Conservation (phyloP, 148 eudicot species). For the Rhododendron henanense region DNA sequence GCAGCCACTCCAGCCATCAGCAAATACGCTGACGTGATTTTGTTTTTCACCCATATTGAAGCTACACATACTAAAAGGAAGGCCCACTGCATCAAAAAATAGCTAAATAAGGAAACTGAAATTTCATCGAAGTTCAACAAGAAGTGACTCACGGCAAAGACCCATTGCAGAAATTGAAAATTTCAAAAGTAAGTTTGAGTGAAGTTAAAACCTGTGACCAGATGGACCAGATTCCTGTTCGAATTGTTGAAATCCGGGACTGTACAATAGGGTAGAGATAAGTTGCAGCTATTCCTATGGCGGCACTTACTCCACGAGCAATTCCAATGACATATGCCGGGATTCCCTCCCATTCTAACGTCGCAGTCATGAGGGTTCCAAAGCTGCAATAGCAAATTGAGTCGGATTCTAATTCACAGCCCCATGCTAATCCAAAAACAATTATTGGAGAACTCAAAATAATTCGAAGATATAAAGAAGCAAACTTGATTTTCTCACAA, state of each 20-base stretch:
- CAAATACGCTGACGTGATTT: conserved; percentile 48
- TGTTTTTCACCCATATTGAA: conserved; percentile 57
- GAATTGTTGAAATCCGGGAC: conserved; percentile 59
- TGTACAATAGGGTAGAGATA: conserved; percentile 69
- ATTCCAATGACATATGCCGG: conserved; percentile 77
- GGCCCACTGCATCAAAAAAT: conserved; percentile 54
- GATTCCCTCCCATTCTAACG: conserved; percentile 82
- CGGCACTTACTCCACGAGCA: conserved; percentile 82
- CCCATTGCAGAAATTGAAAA: neutral
- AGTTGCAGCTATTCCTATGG: conserved; percentile 77
- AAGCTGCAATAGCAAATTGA: conserved; percentile 42
- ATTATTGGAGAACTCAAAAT: neutral
- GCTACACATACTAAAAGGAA: conserved; percentile 70
- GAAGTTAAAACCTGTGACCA: conserved; percentile 77
- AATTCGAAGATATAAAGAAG: neutral
- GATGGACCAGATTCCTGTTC: conserved; percentile 94
- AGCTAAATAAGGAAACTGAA: neutral
- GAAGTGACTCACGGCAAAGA: neutral
- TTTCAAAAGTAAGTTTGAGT: neutral
- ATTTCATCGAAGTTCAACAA: neutral
- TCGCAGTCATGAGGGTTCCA: conserved; percentile 91
- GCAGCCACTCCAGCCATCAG: conserved; percentile 85
- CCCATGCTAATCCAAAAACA: neutral
- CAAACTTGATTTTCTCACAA: neutral
- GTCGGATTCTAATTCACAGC: neutral